Percentiles rank a stretch among this genome's conserved stretches.
phyloP scores from a whole-genome alignment of 257 asterid genomes.

The Striga asiatica region DNA sequence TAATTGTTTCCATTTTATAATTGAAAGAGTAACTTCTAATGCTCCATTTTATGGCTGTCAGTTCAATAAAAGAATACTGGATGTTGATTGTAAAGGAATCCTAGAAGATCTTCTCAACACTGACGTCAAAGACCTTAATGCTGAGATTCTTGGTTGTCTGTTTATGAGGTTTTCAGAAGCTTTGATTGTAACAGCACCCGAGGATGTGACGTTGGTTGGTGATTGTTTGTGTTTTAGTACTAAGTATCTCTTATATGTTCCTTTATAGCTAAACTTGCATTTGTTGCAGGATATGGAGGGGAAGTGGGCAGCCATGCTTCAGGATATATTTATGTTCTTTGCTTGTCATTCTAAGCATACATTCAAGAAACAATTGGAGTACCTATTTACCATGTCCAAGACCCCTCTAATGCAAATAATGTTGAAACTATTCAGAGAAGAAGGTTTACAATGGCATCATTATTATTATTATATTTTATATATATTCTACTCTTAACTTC shows the following conservation, averaged over 20 bases:
- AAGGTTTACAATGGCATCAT: conserved; percentile 38
- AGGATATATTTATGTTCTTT: conserved; percentile 57
- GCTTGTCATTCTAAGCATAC: conserved; percentile 38
- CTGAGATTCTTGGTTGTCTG: conserved; percentile 50
- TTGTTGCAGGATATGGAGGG: conserved; percentile 49
- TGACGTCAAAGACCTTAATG: conserved; percentile 35
- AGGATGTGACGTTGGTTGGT: conserved; percentile 40
- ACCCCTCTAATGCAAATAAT: conserved; percentile 31
- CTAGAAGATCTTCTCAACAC: conserved; percentile 33
- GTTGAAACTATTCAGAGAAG: conserved; percentile 49
- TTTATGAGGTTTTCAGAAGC: conserved; percentile 61
- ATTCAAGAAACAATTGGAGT: conserved; percentile 48
- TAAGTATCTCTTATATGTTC: not conserved
- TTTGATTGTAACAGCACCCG: conserved; percentile 33
- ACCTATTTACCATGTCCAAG: conserved; percentile 44
- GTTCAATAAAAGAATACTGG: conserved; percentile 32
- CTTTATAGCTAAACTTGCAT: conserved; percentile 10
- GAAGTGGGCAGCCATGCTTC: conserved; percentile 43
- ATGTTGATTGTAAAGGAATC: conserved; percentile 41
- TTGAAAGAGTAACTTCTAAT: conserved; percentile 8
- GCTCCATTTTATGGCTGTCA: conserved; percentile 22
- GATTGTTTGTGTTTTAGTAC: conserved; percentile 9
- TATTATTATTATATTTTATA: not conserved
- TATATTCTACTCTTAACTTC: not conserved
- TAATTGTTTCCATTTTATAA: not conserved